Conservation (phyloP, 768 basidiomycete genomes). For the Boletus edulis region DNA sequence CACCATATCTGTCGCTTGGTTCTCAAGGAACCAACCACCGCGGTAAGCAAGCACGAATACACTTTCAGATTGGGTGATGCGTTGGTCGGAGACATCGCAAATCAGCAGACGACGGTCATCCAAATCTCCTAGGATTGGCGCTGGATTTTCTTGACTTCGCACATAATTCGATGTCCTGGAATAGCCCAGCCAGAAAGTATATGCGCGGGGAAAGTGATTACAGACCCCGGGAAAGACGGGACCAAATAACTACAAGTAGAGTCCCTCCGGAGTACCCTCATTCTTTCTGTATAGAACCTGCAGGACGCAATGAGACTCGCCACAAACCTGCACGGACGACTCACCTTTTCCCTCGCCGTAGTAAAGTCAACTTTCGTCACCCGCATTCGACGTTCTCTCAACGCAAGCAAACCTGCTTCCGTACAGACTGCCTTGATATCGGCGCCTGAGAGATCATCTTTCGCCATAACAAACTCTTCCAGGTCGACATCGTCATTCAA, state of each 20-base stretch:
- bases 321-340: conserved; percentile 9
- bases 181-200: background rate
- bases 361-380: conserved; percentile 92
- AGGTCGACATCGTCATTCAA: conserved; percentile 84
- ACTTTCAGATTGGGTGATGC: too few species aligned
- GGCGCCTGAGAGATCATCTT: conserved; percentile 95
- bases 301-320: conserved; percentile 11
- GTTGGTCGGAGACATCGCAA: too few species aligned
- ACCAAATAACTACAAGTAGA: conserved; percentile 59
- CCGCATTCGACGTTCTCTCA: conserved; percentile 92
- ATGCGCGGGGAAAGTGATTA: background rate
- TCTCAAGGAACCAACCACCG: too few species aligned
- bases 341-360: conserved; percentile 88
- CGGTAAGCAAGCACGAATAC: too few species aligned
- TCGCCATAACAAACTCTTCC: conserved; percentile 93
- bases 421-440: conserved; percentile 99
- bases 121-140: too few species aligned
- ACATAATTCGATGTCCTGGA: too few species aligned
- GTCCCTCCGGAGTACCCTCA: conserved; percentile 90
- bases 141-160: too few species aligned
- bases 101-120: too few species aligned
- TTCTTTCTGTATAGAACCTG: conserved; percentile 94
- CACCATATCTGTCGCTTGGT: too few species aligned
- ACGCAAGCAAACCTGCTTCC: conserved; percentile 93
- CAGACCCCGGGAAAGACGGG: conserved; percentile 5